Conservation (phyloP, 2,329 filamentous ascomycete genomes). For the Ceratocystis smalleyi region DNA sequence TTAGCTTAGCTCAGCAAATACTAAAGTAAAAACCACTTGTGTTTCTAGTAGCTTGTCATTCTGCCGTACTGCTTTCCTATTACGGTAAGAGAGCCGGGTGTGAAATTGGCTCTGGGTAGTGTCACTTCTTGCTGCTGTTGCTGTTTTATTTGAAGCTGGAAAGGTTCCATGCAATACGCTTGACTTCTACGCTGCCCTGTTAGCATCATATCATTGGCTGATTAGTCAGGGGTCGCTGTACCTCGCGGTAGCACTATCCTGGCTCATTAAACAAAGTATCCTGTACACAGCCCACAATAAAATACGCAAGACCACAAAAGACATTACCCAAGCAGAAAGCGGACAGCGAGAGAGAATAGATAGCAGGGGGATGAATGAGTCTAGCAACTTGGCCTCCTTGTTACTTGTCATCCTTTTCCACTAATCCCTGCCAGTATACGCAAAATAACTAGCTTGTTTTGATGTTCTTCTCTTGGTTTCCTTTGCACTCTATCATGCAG, state of each 20-base stretch:
- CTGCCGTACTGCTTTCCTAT: background rate
- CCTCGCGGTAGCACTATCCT: background rate
- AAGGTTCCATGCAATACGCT: conserved; percentile 15
- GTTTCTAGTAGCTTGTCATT: background rate
- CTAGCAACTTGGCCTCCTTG: background rate
- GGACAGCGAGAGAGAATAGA: background rate
- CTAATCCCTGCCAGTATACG: background rate
- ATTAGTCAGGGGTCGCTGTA: conserved; percentile 12
- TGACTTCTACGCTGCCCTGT: conserved; percentile 10
- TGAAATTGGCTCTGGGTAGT: background rate
- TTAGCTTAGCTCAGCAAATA: background rate
- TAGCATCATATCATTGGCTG: conserved; percentile 13
- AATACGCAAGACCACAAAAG: background rate
- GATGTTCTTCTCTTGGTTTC: background rate
- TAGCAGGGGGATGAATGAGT: background rate
- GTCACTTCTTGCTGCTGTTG: background rate
- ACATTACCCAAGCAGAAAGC: background rate
- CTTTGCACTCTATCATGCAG: background rate
- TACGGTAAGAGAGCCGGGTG: background rate
- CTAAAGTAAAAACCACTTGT: background rate
- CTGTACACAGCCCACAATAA: background rate
- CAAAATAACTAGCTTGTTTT: background rate
- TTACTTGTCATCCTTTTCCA: background rate
- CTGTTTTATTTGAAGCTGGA: background rate
- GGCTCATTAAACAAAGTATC: conserved; percentile 1